A percentile compares a stretch with the other conserved stretches of the same genome.
Conservation (phyloP, 805 yeast genomes). For the Metschnikowia rubicola region DNA sequence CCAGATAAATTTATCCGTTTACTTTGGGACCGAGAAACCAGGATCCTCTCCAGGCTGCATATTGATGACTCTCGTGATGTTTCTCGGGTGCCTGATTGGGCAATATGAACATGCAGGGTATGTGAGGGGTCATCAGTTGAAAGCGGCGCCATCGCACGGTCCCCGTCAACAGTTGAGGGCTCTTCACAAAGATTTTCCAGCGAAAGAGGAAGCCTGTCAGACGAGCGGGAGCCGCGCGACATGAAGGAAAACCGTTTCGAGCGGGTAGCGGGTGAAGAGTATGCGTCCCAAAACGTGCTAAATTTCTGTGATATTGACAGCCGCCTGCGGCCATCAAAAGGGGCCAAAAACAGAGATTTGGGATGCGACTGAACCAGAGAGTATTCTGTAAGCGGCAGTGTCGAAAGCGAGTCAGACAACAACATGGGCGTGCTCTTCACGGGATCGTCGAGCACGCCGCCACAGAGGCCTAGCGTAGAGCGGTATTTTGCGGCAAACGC, state of each 20-base stretch:
- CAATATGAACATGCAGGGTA: not conserved
- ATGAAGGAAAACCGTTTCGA: conserved; percentile 19
- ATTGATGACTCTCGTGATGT: not conserved
- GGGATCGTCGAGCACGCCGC: conserved; percentile 9
- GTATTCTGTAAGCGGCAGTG: conserved; percentile 16
- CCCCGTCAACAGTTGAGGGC: conserved; percentile 1
- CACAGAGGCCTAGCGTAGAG: conserved; percentile 6
- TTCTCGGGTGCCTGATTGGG: not conserved
- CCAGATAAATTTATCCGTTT: conserved; percentile 8
- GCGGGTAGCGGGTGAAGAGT: conserved; percentile 18
- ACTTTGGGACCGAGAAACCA: not conserved
- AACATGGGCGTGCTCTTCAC: conserved; percentile 7
- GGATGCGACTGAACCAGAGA: conserved; percentile 12
- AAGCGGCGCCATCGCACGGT: too few species aligned
- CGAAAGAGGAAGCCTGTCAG: conserved; percentile 3
- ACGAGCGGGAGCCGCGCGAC: conserved; percentile 6
- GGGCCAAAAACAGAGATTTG: conserved; percentile 1
- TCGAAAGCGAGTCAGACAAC: conserved; percentile 9
- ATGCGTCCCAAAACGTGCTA: conserved; percentile 19
- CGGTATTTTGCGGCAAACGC: conserved; percentile 10
- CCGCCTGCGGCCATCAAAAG: conserved; percentile 12
- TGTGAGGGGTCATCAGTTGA: not conserved
- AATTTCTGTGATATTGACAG: conserved; percentile 19
- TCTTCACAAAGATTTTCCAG: not conserved
- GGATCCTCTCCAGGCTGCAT: not conserved